Conservation (phyloP, 2,329 filamentous ascomycete genomes). For the Neonectria faginata region DNA sequence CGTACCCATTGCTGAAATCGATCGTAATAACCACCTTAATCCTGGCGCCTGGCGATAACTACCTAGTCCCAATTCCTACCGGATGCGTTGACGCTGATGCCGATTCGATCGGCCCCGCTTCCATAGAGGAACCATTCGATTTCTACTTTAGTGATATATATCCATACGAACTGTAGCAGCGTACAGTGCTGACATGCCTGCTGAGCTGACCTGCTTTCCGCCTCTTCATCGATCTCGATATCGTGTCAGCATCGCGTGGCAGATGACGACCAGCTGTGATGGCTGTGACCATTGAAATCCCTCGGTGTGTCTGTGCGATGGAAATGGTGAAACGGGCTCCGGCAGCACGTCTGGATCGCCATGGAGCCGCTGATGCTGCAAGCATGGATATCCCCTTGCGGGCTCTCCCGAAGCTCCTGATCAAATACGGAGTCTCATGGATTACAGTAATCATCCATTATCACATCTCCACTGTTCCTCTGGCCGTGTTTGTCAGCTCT, state of each 20-base stretch:
- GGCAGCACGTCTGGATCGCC: slow-evolving; percentile 16
- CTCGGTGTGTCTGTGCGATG: neutral
- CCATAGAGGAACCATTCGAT: neutral
- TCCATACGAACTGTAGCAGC: neutral
- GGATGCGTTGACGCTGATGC: neutral
- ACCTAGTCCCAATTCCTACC: neutral
- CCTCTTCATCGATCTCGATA: neutral
- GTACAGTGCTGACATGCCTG: neutral
- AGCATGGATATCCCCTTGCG: slow-evolving; percentile 25
- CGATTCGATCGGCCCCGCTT: neutral
- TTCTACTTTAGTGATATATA: neutral
- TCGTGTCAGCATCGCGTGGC: neutral
- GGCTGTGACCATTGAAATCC: neutral
- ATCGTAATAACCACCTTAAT: neutral
- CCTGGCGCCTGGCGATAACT: neutral
- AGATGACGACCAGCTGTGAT: neutral
- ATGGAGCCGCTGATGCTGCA: slow-evolving; percentile 17
- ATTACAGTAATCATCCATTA: neutral
- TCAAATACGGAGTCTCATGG: neutral
- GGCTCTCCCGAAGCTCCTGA: slow-evolving; percentile 25
- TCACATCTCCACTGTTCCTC: slow-evolving; percentile 2
- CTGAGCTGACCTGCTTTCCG: neutral
- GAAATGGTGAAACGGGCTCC: slow-evolving; percentile 18
- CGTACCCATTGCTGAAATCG: neutral
- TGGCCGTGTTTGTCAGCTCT: neutral